Percentiles rank a stretch among this genome's conserved stretches.
phyloP scores from a whole-genome alignment of 495 filamentous ascomycete species.

The Lepraria neglecta region DNA sequence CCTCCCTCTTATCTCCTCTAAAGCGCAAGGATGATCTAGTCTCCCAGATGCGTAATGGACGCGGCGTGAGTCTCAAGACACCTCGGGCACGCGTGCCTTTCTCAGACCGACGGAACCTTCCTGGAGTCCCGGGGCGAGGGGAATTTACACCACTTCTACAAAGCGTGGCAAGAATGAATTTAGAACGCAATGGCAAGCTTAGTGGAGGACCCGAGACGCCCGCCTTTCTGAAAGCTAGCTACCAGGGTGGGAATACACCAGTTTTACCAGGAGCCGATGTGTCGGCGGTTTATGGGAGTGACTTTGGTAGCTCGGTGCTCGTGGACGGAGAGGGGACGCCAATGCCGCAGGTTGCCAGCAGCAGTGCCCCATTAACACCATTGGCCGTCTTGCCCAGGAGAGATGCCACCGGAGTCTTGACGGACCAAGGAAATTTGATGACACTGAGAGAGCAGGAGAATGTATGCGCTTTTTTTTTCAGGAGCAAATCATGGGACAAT shows the following conservation, averaged over 20 bases:
- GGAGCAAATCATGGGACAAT: background rate
- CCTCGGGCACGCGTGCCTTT: slow-evolving; percentile 63
- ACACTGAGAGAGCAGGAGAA: slow-evolving; percentile 91
- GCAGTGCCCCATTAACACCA: slow-evolving; percentile 75
- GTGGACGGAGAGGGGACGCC: slow-evolving; percentile 54
- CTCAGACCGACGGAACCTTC: slow-evolving; percentile 58
- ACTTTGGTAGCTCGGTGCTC: slow-evolving; percentile 50
- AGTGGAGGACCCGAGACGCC: slow-evolving; percentile 61
- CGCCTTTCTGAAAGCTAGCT: slow-evolving; percentile 53
- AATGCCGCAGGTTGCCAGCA: slow-evolving; percentile 64
- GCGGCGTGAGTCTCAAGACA: slow-evolving; percentile 58
- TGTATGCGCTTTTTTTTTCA: slow-evolving; percentile 38
- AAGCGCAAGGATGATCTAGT: slow-evolving; percentile 68
- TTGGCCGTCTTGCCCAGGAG: slow-evolving; percentile 58
- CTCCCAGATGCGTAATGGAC: slow-evolving; percentile 57
- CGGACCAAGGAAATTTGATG: slow-evolving; percentile 75
- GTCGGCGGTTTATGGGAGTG: slow-evolving; percentile 61
- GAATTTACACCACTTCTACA: slow-evolving; percentile 95
- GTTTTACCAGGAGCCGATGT: slow-evolving; percentile 53
- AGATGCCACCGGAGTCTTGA: slow-evolving; percentile 55
- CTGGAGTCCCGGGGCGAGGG: slow-evolving; percentile 52
- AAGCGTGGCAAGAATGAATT: slow-evolving; percentile 77
- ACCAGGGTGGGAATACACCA: slow-evolving; percentile 58
- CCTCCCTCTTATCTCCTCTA: slow-evolving; percentile 78
- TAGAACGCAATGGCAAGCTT: slow-evolving; percentile 54